Conservation (phyloP, 2,329 filamentous ascomycete genomes). For the Ambrosiella beaveri region DNA sequence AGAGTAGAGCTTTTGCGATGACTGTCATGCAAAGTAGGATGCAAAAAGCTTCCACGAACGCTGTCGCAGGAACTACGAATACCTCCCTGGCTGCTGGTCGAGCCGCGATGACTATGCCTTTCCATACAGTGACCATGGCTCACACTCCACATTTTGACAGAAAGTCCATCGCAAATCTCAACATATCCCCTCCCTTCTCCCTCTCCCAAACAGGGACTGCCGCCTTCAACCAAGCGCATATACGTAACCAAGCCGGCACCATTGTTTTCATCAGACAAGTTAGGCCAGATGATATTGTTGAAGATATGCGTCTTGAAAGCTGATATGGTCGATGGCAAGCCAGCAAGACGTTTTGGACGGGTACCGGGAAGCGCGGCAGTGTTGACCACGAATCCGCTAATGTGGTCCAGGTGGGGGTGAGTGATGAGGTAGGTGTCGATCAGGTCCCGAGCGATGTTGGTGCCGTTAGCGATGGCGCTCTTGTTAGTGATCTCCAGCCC, state of each 20-base stretch:
- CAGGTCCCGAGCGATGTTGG: conserved; percentile 59
- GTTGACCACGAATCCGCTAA: conserved; percentile 82
- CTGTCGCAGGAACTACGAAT: conserved; percentile 34
- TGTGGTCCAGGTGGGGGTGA: conserved; percentile 91
- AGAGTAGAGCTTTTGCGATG: conserved; percentile 8
- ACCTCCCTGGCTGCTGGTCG: conserved; percentile 31
- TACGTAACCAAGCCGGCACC: conserved; percentile 87
- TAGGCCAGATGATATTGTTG: conserved; percentile 96
- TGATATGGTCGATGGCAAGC: conserved; percentile 72
- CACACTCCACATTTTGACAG: conserved; percentile 72
- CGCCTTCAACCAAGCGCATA: conserved; percentile 72
- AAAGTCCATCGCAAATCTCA: conserved; percentile 73
- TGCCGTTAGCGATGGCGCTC: conserved; percentile 59
- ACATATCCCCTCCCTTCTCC: conserved; percentile 70
- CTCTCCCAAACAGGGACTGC: conserved; percentile 66
- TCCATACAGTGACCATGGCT: conserved; percentile 84
- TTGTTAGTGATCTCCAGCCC: conserved; percentile 54
- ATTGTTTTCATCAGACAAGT: conserved; percentile 87
- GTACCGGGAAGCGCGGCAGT: conserved; percentile 70
- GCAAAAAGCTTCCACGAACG: conserved; percentile 17
- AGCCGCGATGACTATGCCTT: conserved; percentile 46
- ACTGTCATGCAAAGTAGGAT: conserved; percentile 12
- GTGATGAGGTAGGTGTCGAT: conserved; percentile 85
- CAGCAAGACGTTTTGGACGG: conserved; percentile 71
- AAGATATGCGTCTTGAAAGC: conserved; percentile 91